phyloP scores from a whole-genome alignment of 208 protist genomes.

The Vickermania ingenoplastis region DNA sequence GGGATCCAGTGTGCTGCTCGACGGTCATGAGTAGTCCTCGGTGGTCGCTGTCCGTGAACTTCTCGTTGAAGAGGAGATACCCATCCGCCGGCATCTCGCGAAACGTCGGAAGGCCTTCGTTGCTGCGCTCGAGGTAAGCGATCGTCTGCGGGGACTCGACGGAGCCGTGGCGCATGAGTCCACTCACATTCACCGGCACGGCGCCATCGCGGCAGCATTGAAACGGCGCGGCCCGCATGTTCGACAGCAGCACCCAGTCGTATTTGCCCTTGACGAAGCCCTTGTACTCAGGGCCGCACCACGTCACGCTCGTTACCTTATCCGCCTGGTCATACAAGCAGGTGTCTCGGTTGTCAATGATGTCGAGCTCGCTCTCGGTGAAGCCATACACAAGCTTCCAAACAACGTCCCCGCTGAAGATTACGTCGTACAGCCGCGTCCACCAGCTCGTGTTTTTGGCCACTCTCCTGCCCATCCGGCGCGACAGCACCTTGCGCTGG shows the following conservation, averaged over 20 bases:
- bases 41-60: constrained; percentile 52
- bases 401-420: constrained; percentile 46
- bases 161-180: constrained; percentile 16
- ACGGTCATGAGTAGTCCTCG: constrained; percentile 55
- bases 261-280: constrained; percentile 62
- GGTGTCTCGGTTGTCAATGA: constrained; percentile 29
- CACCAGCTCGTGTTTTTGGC: neutral
- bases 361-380: constrained; percentile 14
- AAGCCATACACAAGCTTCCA: constrained; percentile 59
- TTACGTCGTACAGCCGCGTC: constrained; percentile 14
- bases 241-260: constrained; percentile 73
- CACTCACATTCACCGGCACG: constrained; percentile 15
- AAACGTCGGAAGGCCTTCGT: neutral
- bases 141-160: constrained; percentile 12
- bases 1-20: constrained; percentile 17
- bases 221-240: constrained; percentile 15
- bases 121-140: neutral
- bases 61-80: constrained; percentile 72
- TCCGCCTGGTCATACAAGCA: constrained; percentile 69
- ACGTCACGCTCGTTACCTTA: constrained; percentile 57
- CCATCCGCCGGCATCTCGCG: constrained; percentile 13
- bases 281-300: constrained; percentile 43
- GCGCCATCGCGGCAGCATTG: constrained; percentile 7
- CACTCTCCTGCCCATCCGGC: constrained; percentile 17
- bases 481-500: constrained; percentile 61